Base-by-base conservation (phyloP, 257 asterid species). In the Lycium barbarum region DNA sequence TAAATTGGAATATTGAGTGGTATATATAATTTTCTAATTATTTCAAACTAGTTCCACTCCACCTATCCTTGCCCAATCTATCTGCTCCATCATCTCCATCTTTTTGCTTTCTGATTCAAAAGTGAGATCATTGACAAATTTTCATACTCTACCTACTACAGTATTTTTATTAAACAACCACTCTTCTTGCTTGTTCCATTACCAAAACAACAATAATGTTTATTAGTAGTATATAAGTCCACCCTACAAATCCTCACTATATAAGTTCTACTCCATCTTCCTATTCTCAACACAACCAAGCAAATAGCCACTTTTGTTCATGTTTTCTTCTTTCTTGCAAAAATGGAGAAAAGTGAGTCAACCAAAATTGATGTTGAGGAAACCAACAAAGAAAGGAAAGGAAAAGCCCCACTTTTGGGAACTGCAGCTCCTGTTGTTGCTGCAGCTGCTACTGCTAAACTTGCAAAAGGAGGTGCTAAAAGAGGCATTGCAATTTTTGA, bases 361-460 rank as follows among this genome's bases (percentile, higher is more conserved):
- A 88, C 93, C 54, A 86, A 85, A 80, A 83, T 94, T 79, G 90
- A 94, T 22, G 87, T 92, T 63, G 93, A 88, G 7, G 97, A 92
- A 83, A 66, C 94, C 6, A 92, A 91, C 94, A 92, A 78, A 67
- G 99, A 94, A 80, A 91, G 87, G 80, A 95, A 95, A 83, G 97
- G 98, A 67, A 95, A 95, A 83, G 95, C 97, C 43, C 95, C 95
- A 2, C 95, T 95, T n/a, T 90, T 94, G 1, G 91, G 91, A 65
- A 51, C 47, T 26, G 84, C 87, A 9, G 33, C 84, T 0, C 82
- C 84, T 3, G 84, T 76, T 2, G 79, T 88, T 18, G 86, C 57
- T 59, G 55, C 70, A 9, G 36, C 73, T 61, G 40, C 58, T n/a
- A n/a, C 49, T 70, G 26, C 71, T 40, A 83, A 43, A 13, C 89